Percentiles rank a stretch among this genome's conserved stretches.
phyloP scores from a whole-genome alignment of 208 protist species.

The Crithidia expoeki region DNA sequence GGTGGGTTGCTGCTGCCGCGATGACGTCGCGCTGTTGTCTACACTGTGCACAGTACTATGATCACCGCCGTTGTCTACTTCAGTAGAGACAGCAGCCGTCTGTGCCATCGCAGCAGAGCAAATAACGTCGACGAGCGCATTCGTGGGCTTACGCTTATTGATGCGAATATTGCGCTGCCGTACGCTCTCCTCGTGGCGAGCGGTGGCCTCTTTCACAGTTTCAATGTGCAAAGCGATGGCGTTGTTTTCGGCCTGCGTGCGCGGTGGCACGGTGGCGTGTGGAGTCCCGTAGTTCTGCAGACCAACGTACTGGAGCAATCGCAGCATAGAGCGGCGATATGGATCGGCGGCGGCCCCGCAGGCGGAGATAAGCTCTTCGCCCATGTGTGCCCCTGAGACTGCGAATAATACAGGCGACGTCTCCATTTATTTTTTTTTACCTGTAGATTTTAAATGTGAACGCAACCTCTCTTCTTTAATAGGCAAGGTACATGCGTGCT shows the following conservation, averaged over 20 bases:
- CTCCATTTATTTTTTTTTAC: neutral
- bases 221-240: conserved; percentile 33
- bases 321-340: conserved; percentile 72
- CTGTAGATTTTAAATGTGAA: too few relatives aligned
- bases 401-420: neutral
- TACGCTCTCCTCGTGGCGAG: conserved; percentile 34
- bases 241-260: conserved; percentile 27
- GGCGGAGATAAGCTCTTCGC: conserved; percentile 26
- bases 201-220: conserved; percentile 6
- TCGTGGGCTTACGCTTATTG: conserved; percentile 21
- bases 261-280: conserved; percentile 42
- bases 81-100: neutral
- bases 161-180: conserved; percentile 28
- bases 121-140: conserved; percentile 5
- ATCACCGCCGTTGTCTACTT: neutral
- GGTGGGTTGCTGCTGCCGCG: conserved; percentile 21
- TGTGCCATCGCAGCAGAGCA: conserved; percentile 8
- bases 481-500: neutral
- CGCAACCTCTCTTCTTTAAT: too few relatives aligned
- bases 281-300: conserved; percentile 56
- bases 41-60: neutral
- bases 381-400: neutral
- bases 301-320: conserved; percentile 57
- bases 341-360: conserved; percentile 26
- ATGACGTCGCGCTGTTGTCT: too few relatives aligned